phyloP scores from a whole-genome alignment of 345 rosid species.

The Brassica cretica region DNA sequence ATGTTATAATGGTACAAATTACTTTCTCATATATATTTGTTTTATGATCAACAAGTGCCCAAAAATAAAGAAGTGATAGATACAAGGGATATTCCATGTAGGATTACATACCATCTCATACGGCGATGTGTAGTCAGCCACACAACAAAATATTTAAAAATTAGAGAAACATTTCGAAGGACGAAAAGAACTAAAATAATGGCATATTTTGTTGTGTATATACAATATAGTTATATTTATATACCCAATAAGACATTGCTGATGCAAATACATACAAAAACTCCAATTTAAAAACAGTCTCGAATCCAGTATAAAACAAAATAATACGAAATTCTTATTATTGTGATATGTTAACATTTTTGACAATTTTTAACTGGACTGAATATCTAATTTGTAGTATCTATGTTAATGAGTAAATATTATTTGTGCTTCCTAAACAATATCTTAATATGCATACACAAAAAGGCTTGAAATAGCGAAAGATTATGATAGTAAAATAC shows the following conservation, averaged over 20 bases:
- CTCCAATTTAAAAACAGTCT: conserved; percentile 34
- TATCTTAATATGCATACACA: background rate
- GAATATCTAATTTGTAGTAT: background rate
- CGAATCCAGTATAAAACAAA: conserved; percentile 31
- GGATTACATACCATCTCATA: conserved; percentile 7
- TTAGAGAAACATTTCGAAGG: background rate
- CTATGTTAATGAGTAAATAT: background rate
- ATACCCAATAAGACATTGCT: conserved; percentile 21
- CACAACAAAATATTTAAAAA: conserved; percentile 17
- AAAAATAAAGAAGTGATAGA: background rate
- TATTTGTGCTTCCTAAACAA: no score
- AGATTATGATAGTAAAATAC: background rate
- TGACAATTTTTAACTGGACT: background rate
- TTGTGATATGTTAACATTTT: conserved; percentile 1
- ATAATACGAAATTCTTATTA: conserved; percentile 8
- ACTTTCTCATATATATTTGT: background rate
- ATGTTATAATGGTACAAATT: background rate
- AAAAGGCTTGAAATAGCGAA: background rate
- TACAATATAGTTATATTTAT: background rate
- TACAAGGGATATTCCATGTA: background rate
- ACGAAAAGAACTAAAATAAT: background rate
- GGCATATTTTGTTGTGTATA: background rate
- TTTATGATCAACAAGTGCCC: background rate
- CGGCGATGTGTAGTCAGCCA: conserved; percentile 18
- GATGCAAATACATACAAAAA: conserved; percentile 41